Conservation (phyloP, 129 eudicot species). For the Ambrosia trifida region DNA sequence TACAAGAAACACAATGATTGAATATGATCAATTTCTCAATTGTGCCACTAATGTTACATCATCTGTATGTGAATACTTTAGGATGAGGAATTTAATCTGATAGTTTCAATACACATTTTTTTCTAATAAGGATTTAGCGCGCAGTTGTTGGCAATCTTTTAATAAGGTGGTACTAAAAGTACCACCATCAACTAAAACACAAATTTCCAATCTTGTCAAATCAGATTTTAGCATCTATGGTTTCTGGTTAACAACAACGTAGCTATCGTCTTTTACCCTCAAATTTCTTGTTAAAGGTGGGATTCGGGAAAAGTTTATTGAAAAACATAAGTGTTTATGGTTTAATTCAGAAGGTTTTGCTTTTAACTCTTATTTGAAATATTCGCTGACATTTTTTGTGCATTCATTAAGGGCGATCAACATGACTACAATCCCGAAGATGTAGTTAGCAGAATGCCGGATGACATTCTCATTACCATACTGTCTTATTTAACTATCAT, state of each 20-base stretch:
- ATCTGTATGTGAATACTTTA: too few relatives aligned
- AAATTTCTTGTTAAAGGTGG: not conserved
- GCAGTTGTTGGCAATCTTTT: too few relatives aligned
- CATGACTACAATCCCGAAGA: conserved; percentile 8
- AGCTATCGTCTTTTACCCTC: not conserved
- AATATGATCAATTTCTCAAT: too few relatives aligned
- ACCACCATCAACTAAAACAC: too few relatives aligned
- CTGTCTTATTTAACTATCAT: conserved; percentile 36
- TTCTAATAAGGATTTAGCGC: too few relatives aligned
- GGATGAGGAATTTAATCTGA: too few relatives aligned
- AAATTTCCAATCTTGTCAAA: not conserved
- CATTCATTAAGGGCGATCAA: not conserved
- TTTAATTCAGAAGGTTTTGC: not conserved
- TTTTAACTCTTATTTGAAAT: not conserved
- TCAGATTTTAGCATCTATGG: not conserved
- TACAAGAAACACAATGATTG: too few relatives aligned
- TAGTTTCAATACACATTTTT: too few relatives aligned
- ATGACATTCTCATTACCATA: conserved; percentile 43
- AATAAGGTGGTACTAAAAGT: too few relatives aligned
- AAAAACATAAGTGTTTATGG: too few relatives aligned
- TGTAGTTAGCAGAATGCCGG: conserved; percentile 18
- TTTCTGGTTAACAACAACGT: not conserved
- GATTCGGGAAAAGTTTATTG: not conserved
- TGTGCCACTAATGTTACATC: too few relatives aligned
- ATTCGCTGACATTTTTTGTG: not conserved